Base-by-base conservation (phyloP, 306 rosid genomes). In the Quillaja saponaria region DNA sequence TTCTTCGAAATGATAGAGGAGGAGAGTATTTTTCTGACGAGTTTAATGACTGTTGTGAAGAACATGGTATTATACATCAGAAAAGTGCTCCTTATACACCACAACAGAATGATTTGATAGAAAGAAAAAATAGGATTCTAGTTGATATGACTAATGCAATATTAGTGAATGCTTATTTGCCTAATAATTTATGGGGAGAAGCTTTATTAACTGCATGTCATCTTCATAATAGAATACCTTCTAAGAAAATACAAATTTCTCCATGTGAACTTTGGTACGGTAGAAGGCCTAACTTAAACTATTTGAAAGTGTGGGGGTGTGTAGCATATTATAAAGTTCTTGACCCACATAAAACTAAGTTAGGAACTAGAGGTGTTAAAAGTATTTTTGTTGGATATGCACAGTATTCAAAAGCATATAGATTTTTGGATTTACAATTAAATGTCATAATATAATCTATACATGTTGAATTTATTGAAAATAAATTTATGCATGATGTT, bases 221-320 rank as follows among this genome's bases (percentile, higher is more conserved):
- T 37, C 0, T 28, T 3, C n/a, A 4, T 17, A 17, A 63, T 45
- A 45, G 55, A 45, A 61, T 46, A 5, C 55, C 58, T 31, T 63
- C 14, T 7, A 63, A 18, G 34, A 49, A 17, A 12, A 14, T n/a
- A 10, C 7, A 35, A 16, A 46, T 25, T 7, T 49, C 47, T 11
- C 35, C 68, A 34, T 63, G 49, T 18, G 13, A 63, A 5, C 3
- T 13, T 3, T 63, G 68, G 38, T 34, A 63, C 11, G 58, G 28
- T 6, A 59, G 20, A 21, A 59, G 19, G 41, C 18, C 51, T 52
- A 25, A 25, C 31, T 25, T 25, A 25, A 25, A 25, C 31, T 25
- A 25, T 25, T 25, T 25, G 4, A 25, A 25, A 2, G 4, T 25
- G 31, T 25, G 31, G 31, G 31, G 31, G 31, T 25, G 31, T 25